Evolutionary conservation across 371 early-diverging fungal genomes (phyloP), one percentile per base, ranked within the genome.

Genomic region (Actinomucor elegans): DNA sequence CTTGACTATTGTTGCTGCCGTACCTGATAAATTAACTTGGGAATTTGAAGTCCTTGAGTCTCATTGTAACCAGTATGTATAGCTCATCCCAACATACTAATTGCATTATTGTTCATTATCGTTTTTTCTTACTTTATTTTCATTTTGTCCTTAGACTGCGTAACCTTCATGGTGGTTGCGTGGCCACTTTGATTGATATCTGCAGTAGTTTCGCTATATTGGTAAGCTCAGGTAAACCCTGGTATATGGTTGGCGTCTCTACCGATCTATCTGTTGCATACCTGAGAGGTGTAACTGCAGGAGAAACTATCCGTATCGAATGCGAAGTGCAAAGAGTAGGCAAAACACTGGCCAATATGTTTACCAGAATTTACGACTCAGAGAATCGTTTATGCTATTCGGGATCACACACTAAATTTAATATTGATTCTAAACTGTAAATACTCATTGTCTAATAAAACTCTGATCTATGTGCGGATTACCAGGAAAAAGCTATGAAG

Each of bases 171-270:
- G 77, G 77, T 42, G 77, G 77, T 8, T 69, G 71, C 15, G 68
- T 71, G 7, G 77, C 77, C 48, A 71, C 73, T 0, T 29, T 69
- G 46, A 73, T 77, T 35, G 77, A 77, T 55, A 52, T 69, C n/a
- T 77, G 77, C 33, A 71, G 67, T 52, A 71, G 71, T 43, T 61
- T 69, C 50, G 66, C 77, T 6, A 26, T 73, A 4, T 11, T 60
- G 8, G 48, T 59, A 2, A 35, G 45, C 31, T 52, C 59, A 33
- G 68, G 63, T 47, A 63, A 48, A 36, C 34, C 48, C 28, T 73
- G 73, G 71, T 33, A 37, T 5, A 18, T 54, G 31, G 45, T 70
- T 43, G 77, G 77, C 17, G 50, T 77, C 14, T 73, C 77, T 0
- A 71, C 70, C 1, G 74, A 77, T 36, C 45, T 77, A 17, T 40